These are phyloP conservation scores for Exophiala oligosperma DNA, from an alignment of 2,329 filamentous ascomycete species.

Conservation along the genomic window DNA sequence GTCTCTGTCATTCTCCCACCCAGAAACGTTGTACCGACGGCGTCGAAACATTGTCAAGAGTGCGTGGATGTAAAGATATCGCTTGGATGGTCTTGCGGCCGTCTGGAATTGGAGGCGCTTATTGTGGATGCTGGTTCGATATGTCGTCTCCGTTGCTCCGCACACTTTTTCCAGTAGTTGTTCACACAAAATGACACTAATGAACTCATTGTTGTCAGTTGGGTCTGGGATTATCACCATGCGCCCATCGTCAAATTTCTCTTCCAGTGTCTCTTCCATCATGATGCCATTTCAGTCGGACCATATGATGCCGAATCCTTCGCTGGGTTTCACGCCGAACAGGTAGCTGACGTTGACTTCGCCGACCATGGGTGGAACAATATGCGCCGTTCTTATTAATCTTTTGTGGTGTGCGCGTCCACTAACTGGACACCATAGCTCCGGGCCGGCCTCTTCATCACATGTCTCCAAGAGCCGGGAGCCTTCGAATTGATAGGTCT, in stretches of 20 bases:
- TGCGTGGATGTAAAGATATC: conserved; percentile 6
- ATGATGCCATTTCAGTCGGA: conserved; percentile 8
- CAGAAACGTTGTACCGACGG: not conserved
- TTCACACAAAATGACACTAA: conserved; percentile 8
- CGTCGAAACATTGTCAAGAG: conserved; percentile 9
- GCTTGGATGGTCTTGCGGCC: conserved; percentile 8
- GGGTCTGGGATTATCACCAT: conserved; percentile 11
- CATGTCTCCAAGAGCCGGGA: not conserved
- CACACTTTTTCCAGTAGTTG: conserved; percentile 1
- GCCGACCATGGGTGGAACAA: conserved; percentile 5
- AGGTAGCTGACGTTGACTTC: conserved; percentile 5
- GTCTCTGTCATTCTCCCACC: not conserved
- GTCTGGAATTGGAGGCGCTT: conserved; percentile 12
- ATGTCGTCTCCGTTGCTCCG: conserved; percentile 3
- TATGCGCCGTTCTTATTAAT: conserved; percentile 4
- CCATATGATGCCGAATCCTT: conserved; percentile 9
- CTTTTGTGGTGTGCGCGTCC: not conserved
- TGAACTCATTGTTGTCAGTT: conserved; percentile 10
- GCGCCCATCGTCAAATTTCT: conserved; percentile 6
- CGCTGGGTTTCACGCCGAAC: not conserved
- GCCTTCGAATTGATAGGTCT: conserved; percentile 1
- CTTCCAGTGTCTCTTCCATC: not conserved
- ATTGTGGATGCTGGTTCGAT: not conserved
- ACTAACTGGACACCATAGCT: conserved; percentile 6
- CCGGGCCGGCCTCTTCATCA: not conserved